phyloP scores from a whole-genome alignment of 108 stramenopile species.

The Pseudonitzschia multistriata region DNA sequence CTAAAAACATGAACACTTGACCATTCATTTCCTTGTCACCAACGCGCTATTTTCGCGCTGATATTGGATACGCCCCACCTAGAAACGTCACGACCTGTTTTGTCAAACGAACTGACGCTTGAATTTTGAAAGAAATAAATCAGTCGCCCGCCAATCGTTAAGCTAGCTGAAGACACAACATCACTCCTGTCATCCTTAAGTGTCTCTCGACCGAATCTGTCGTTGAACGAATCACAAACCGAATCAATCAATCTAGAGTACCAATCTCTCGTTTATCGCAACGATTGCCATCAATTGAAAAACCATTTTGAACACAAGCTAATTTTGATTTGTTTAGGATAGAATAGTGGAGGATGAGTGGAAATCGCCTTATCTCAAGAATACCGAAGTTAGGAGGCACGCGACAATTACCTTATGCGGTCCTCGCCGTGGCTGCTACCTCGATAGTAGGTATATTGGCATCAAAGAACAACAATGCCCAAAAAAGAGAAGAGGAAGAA shows the following conservation, averaged over 20 bases:
- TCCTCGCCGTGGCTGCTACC: constrained; percentile 15
- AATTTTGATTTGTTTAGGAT: neutral
- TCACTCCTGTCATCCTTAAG: neutral
- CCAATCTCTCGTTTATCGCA: too few species aligned
- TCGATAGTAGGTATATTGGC: constrained; percentile 2
- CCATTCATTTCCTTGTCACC: neutral
- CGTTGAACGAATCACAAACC: neutral
- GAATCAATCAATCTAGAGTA: neutral
- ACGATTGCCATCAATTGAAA: too few species aligned
- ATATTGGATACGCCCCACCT: neutral
- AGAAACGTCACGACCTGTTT: neutral
- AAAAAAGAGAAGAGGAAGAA: neutral
- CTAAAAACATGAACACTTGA: neutral
- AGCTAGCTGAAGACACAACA: neutral
- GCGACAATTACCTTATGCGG: constrained; percentile 21
- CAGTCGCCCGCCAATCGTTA: neutral
- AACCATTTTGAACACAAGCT: neutral
- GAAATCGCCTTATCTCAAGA: neutral
- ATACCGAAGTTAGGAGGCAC: constrained; percentile 10
- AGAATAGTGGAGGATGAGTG: neutral
- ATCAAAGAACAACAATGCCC: neutral
- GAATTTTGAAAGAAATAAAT: constrained; percentile 1
- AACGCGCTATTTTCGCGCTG: neutral
- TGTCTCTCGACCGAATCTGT: neutral
- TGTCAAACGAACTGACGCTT: neutral